Evolutionary conservation across 805 yeast species (phyloP).

Genomic region (Ogataea henricii): DNA sequence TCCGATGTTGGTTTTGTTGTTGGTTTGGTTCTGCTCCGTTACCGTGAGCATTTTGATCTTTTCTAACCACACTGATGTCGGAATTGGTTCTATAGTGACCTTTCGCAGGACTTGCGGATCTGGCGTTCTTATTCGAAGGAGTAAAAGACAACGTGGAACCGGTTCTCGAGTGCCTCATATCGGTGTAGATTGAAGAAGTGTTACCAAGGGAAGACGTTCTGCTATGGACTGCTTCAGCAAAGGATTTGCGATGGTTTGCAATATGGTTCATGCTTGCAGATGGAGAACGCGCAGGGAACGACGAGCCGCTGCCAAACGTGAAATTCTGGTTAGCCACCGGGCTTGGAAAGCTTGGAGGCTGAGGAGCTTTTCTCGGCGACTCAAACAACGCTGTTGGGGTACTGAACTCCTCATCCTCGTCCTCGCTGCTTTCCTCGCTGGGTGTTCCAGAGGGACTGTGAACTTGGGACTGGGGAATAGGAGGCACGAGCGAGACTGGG

Average conservation of each 20-base stretch:
- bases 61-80: conserved; percentile 38
- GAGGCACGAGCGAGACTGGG: conserved; percentile 24
- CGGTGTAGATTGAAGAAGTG: conserved; percentile 48
- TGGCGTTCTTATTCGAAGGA: conserved; percentile 16
- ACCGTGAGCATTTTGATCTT: conserved; percentile 19
- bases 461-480: conserved; percentile 16
- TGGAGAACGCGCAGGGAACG: not conserved
- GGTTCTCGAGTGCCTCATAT: conserved; percentile 36
- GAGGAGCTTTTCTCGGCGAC: conserved; percentile 75
- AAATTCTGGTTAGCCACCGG: conserved; percentile 26
- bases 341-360: conserved; percentile 51
- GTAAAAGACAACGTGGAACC: conserved; percentile 35
- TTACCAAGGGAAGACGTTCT: conserved; percentile 33
- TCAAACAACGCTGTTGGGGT: conserved; percentile 40
- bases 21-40: conserved; percentile 6
- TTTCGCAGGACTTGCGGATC: conserved; percentile 26
- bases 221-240: conserved; percentile 24
- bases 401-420: conserved; percentile 16
- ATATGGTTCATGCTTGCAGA: not conserved
- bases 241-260: conserved; percentile 14
- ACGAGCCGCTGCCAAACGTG: conserved; percentile 23
- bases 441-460: conserved; percentile 9
- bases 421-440: conserved; percentile 16
- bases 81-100: conserved; percentile 48
- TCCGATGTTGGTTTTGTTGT: conserved; percentile 46